Evolutionary conservation across 768 basidiomycete genomes (phyloP).

Genomic region (Amanita polypyramis): DNA sequence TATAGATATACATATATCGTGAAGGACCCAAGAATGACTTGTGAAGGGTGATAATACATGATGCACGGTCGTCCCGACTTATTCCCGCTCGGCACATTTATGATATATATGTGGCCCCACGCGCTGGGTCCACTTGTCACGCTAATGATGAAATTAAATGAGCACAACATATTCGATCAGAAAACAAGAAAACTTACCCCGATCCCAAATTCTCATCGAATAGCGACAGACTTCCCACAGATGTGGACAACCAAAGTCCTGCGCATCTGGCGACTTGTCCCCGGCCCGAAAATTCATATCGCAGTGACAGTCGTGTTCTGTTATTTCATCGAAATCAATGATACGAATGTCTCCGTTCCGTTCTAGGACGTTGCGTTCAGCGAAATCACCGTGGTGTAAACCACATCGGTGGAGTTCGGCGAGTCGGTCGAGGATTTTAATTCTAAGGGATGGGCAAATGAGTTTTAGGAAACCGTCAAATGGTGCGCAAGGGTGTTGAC

Average conservation of each 20-base stretch:
- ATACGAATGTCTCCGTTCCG: conserved; percentile 25
- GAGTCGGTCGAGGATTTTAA: conserved; percentile 22
- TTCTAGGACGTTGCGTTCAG: conserved; percentile 30
- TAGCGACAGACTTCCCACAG: conserved; percentile 22
- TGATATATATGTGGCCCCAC: too few relatives aligned
- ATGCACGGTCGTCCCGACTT: too few relatives aligned
- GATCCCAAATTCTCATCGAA: conserved; percentile 21
- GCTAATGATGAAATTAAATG: neutral
- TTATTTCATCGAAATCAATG: conserved; percentile 27
- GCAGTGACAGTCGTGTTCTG: conserved; percentile 20
- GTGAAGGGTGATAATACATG: too few relatives aligned
- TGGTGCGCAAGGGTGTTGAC: conserved; percentile 8
- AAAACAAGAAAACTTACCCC: neutral
- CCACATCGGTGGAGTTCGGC: conserved; percentile 25
- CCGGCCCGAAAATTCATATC: conserved; percentile 20
- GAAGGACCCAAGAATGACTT: too few relatives aligned
- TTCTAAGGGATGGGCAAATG: conserved; percentile 14
- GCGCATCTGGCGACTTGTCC: conserved; percentile 16
- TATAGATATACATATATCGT: too few relatives aligned
- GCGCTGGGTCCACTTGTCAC: neutral
- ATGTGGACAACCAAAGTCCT: conserved; percentile 21
- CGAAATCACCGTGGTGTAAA: conserved; percentile 28
- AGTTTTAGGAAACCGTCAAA: neutral
- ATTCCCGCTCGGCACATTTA: neutral
- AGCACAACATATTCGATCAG: neutral